Conservation (phyloP, 1,284 basidiomycete species). For the Cystobasidium slooffiae region DNA sequence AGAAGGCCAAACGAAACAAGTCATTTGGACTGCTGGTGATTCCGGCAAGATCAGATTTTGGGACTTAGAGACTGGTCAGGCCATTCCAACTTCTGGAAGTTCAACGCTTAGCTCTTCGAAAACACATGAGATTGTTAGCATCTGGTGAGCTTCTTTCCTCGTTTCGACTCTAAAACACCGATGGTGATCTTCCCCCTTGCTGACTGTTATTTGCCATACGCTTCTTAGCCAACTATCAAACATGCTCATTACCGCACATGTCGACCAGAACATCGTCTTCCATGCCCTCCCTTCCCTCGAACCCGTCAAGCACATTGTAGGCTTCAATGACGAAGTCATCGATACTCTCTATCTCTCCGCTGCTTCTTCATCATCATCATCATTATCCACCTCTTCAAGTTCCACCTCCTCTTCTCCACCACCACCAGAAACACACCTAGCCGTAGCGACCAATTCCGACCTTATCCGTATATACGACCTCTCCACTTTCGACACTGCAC, state of each 20-base stretch:
- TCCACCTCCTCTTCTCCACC: no score
- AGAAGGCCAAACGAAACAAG: slow-evolving; percentile 58
- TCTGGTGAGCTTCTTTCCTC: slow-evolving; percentile 49
- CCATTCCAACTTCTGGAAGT: slow-evolving; percentile 60
- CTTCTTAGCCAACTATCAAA: slow-evolving; percentile 58
- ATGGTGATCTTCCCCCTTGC: no score
- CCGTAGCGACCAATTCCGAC: slow-evolving; percentile 93
- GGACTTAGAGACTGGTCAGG: slow-evolving; percentile 72
- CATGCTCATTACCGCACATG: slow-evolving; percentile 81
- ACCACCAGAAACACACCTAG: slow-evolving; percentile 73
- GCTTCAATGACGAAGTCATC: slow-evolving; percentile 98
- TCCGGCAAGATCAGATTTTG: slow-evolving; percentile 81
- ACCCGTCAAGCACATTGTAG: slow-evolving; percentile 83
- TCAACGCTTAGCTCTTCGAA: slow-evolving; percentile 53
- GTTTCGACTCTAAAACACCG: no score
- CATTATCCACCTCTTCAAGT: slow-evolving; percentile 45
- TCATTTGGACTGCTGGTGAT: slow-evolving; percentile 85
- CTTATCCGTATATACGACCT: slow-evolving; percentile 81
- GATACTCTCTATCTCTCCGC: slow-evolving; percentile 78
- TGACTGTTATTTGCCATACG: slow-evolving; percentile 48
- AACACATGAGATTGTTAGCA: slow-evolving; percentile 51
- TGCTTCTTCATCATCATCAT: slow-evolving; percentile 47
- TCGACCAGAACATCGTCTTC: slow-evolving; percentile 94
- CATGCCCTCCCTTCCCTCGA: slow-evolving; percentile 70
- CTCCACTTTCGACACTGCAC: slow-evolving; percentile 70